These are phyloP conservation scores for Aspergillus terreus DNA, from an alignment of 2,329 filamentous ascomycete species.

Conservation along the genomic window DNA sequence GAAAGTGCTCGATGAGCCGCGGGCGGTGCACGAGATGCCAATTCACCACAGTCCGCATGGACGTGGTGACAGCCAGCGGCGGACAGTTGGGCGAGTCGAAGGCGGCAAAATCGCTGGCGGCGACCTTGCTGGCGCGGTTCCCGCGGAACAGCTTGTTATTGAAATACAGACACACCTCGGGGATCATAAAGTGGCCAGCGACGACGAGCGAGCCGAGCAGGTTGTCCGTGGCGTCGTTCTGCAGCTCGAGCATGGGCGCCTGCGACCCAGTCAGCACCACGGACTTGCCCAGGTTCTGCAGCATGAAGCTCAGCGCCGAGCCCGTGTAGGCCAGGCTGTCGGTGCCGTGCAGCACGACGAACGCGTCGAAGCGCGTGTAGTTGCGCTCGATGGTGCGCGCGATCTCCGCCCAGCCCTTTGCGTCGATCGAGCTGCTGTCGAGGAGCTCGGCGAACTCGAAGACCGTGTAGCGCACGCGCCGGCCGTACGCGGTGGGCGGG, in stretches of 20 bases:
- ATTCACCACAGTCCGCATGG: conserved; percentile 73
- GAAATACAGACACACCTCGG: conserved; percentile 92
- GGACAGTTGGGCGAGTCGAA: conserved; percentile 85
- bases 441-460: conserved; percentile 80
- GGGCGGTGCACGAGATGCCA: conserved; percentile 76
- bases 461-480: conserved; percentile 77
- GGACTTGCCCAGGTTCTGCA: conserved; percentile 84
- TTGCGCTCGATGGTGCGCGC: conserved; percentile 75
- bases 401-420: conserved; percentile 80
- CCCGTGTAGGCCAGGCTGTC: conserved; percentile 87
- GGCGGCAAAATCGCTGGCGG: conserved; percentile 78
- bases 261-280: conserved; percentile 81
- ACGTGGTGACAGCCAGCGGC: conserved; percentile 76
- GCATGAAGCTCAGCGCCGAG: conserved; percentile 89
- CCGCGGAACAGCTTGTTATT: conserved; percentile 86
- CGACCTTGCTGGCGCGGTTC: conserved; percentile 83
- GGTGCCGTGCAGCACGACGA: conserved; percentile 86
- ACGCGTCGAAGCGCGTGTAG: conserved; percentile 84
- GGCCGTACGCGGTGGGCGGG: conserved; percentile 73
- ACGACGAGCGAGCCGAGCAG: conserved; percentile 83
- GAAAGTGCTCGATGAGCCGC: conserved; percentile 69
- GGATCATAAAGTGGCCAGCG: conserved; percentile 87
- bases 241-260: conserved; percentile 83
- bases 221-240: conserved; percentile 89
- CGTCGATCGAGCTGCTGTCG: conserved; percentile 86